These are phyloP conservation scores for Carex scoparia DNA, from an alignment of 176 grass and related monocot species.

Conservation along the genomic window DNA sequence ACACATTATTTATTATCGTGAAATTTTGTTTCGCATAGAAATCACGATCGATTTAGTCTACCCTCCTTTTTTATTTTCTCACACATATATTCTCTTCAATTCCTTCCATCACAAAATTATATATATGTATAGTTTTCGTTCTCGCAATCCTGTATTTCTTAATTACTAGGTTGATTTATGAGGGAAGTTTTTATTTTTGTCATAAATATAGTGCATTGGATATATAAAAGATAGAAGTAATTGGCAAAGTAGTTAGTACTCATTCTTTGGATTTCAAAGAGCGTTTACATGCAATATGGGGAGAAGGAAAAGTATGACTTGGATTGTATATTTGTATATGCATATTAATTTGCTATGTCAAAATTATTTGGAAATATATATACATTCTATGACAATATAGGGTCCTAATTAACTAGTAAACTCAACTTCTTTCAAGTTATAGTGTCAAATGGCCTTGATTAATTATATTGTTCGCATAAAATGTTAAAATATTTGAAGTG, in stretches of 20 bases:
- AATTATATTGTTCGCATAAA: not conserved
- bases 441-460: not conserved
- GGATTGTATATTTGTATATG: not conserved
- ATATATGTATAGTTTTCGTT: not conserved
- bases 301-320: not conserved
- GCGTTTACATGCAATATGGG: not conserved
- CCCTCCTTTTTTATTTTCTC: not conserved
- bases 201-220: not conserved
- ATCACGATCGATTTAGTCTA: too few species aligned
- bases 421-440: not conserved
- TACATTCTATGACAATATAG: not conserved
- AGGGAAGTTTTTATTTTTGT: not conserved
- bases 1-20: too few species aligned
- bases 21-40: too few species aligned
- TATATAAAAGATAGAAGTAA: not conserved
- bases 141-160: not conserved
- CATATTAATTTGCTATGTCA: not conserved
- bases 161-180: not conserved
- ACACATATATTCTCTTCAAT: constrained; percentile 9
- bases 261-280: not conserved
- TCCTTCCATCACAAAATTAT: not conserved
- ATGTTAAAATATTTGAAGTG: not conserved
- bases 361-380: not conserved
- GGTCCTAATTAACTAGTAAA: not conserved
- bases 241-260: not conserved